Evolutionary conservation across 192 early-diverging fungal species (phyloP).

Genomic region (Coemansia sp.): DNA sequence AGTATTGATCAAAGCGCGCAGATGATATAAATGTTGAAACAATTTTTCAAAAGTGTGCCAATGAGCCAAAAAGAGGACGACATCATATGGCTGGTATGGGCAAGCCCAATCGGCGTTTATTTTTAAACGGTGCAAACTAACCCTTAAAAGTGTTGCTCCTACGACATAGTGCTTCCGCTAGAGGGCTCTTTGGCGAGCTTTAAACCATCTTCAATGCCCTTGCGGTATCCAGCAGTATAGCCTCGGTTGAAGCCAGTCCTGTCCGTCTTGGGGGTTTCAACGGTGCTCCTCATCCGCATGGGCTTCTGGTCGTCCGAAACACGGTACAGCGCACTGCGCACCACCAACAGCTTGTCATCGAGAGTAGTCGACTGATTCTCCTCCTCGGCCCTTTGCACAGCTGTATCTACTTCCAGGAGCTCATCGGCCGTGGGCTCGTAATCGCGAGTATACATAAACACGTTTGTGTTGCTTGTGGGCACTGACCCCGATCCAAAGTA

Average conservation of each 20-base stretch:
- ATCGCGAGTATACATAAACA: slow-evolving; percentile 2
- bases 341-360: neutral
- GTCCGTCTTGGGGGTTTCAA: neutral
- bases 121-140: no score
- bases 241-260: slow-evolving; percentile 22
- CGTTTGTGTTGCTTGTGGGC: slow-evolving; percentile 13
- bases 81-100: no score
- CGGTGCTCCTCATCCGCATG: neutral
- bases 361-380: neutral
- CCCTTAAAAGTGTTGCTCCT: neutral
- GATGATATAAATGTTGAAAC: neutral
- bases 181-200: neutral
- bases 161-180: neutral
- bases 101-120: no score
- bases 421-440: slow-evolving; percentile 20
- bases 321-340: slow-evolving; percentile 8
- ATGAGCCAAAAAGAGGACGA: neutral
- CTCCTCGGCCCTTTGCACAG: slow-evolving; percentile 4
- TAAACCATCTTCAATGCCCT: slow-evolving; percentile 14
- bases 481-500: slow-evolving; percentile 32
- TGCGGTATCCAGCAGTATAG: slow-evolving; percentile 33
- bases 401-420: slow-evolving; percentile 7
- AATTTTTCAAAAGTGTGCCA: neutral
- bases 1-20: neutral
- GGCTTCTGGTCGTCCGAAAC: neutral